Evolutionary conservation across 148 eudicot species (phyloP).

Genomic region (Gaultheria prostrata): DNA sequence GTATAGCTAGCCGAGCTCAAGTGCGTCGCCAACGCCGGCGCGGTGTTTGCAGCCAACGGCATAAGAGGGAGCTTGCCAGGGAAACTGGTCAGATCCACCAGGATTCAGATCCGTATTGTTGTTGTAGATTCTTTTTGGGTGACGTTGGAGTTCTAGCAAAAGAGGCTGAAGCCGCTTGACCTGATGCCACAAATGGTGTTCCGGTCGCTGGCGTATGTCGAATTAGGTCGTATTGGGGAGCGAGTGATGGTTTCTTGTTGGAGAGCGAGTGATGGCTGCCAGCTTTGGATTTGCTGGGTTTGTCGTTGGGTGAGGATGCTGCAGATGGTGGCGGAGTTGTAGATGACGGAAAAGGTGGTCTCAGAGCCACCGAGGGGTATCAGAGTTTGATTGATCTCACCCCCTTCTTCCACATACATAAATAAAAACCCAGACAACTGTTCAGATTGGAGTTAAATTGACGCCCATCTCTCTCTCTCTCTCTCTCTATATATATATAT

Average conservation of each 20-base stretch:
- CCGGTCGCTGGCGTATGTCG: constrained; percentile 57
- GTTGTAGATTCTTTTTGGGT: constrained; percentile 54
- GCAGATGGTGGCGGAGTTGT: constrained; percentile 55
- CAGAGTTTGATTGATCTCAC: too few relatives aligned
- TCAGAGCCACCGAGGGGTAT: constrained; percentile 42
- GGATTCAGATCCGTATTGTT: neutral
- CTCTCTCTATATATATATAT: too few relatives aligned
- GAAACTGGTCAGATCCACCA: too few relatives aligned
- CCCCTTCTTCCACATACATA: too few relatives aligned
- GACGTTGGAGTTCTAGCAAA: constrained; percentile 64
- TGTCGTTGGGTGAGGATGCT: constrained; percentile 52
- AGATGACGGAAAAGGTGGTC: constrained; percentile 46
- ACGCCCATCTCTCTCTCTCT: too few relatives aligned
- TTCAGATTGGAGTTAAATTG: too few relatives aligned
- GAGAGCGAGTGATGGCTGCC: neutral
- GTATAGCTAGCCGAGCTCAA: too few relatives aligned
- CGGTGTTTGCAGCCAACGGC: constrained; percentile 31
- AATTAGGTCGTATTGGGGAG: constrained; percentile 49
- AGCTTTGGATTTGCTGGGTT: constrained; percentile 53
- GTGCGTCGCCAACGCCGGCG: too few relatives aligned
- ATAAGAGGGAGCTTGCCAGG: too few relatives aligned
- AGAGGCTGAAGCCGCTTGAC: constrained; percentile 53
- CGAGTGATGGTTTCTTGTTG: constrained; percentile 12
- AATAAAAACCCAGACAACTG: too few relatives aligned
- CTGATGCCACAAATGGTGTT: constrained; percentile 56